These are phyloP conservation scores for Melastoma malabathricum DNA, from an alignment of 345 rosid genomes.

Conservation along the genomic window DNA sequence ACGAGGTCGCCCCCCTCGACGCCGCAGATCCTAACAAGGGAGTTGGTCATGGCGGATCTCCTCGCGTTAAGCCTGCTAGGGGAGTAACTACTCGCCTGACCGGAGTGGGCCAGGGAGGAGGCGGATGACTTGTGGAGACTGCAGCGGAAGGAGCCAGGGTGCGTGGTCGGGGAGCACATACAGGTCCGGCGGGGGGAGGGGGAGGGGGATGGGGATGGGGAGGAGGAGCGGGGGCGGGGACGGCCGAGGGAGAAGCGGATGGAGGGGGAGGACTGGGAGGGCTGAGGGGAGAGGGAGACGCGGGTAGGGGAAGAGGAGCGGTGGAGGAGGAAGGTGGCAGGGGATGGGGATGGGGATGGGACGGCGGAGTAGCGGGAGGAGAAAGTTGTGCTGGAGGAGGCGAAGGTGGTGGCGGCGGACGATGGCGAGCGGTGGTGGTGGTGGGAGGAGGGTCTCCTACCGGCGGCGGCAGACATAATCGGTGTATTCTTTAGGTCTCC, in stretches of 20 bases:
- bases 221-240: constrained; percentile 20
- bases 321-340: constrained; percentile 14
- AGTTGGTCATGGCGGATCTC: constrained; percentile 83
- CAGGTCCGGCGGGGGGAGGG: constrained; percentile 33
- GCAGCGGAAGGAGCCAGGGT: constrained; percentile 78
- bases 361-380: constrained; percentile 1
- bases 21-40: constrained; percentile 75
- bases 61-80: constrained; percentile 53
- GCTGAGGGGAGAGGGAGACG: constrained; percentile 32
- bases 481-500: no score
- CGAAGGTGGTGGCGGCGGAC: constrained; percentile 24
- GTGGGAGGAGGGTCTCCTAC: no score
- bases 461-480: no score
- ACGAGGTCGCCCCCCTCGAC: constrained; percentile 78
- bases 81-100: constrained; percentile 16
- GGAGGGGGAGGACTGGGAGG: constrained; percentile 19
- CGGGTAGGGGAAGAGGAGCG: constrained; percentile 65
- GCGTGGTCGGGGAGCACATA: constrained; percentile 84
- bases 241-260: constrained; percentile 53
- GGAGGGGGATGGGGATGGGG: constrained; percentile 14
- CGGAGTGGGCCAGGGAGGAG: constrained; percentile 8
- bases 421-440: constrained; percentile 14
- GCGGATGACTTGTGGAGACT: constrained; percentile 42
- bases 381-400: constrained; percentile 18
- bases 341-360: constrained; percentile 7